Evolutionary conservation across 805 yeast species (phyloP).

Genomic region (Wickerhamomyces xylosicus): DNA sequence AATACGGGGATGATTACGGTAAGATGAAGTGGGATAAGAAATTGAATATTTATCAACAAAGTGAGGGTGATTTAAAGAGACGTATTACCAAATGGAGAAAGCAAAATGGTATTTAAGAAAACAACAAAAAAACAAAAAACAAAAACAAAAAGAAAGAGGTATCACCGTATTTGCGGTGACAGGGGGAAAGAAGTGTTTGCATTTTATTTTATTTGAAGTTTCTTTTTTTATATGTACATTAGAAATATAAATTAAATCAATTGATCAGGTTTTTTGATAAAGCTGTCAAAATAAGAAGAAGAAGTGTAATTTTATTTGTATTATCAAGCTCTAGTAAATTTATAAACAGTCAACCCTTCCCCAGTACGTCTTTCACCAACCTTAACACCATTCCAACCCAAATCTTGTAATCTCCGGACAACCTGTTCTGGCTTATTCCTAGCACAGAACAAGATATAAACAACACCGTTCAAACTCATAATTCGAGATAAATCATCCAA

Average conservation of each 20-base stretch:
- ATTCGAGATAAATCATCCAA: slow-evolving; percentile 42
- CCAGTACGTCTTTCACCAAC: slow-evolving; percentile 76
- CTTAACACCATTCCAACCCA: slow-evolving; percentile 44
- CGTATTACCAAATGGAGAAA: slow-evolving; percentile 66
- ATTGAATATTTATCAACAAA: slow-evolving; percentile 72
- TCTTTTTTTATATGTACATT: too few species aligned
- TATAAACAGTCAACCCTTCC: slow-evolving; percentile 71
- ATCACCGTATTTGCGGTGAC: background rate
- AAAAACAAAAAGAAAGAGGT: background rate
- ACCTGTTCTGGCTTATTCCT: slow-evolving; percentile 72
- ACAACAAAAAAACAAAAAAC: background rate
- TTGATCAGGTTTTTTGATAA: too few species aligned
- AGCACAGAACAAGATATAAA: slow-evolving; percentile 87
- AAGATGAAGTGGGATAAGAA: slow-evolving; percentile 91
- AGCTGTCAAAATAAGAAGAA: too few species aligned
- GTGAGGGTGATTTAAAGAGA: slow-evolving; percentile 73
- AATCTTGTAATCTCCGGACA: slow-evolving; percentile 30
- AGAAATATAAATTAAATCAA: too few species aligned
- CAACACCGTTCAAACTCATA: slow-evolving; percentile 55
- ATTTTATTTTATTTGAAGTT: too few species aligned
- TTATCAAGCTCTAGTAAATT: slow-evolving; percentile 34
- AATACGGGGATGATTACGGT: slow-evolving; percentile 80
- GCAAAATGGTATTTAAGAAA: slow-evolving; percentile 24
- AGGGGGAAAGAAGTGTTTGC: too few species aligned
- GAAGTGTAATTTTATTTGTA: too few species aligned